Evolutionary conservation across 176 grass and related monocot genomes (phyloP), one percentile per base, ranked within the genome.

Genomic region (Saccharum officinarum): DNA sequence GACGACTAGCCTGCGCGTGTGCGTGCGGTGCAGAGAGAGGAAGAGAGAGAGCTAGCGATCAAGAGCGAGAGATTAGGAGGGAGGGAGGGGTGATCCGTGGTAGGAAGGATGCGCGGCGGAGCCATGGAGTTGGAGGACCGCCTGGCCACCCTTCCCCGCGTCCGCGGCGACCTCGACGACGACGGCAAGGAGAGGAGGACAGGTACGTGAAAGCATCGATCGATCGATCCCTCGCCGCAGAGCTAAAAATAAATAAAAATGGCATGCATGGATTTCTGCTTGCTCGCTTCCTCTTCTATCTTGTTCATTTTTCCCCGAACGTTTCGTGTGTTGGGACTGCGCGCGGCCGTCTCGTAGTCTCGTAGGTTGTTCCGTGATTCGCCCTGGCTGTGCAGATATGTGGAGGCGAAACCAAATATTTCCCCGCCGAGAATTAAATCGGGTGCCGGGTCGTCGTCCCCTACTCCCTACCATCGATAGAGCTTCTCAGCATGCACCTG

Each of bases 141-240:
- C 45, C 76, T 71, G 52, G 76, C 8, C 38, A 50, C 73, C 44
- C 83, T 85, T 59, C 82, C 82, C 25, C 77, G 71, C n/a, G 28
- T 22, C 39, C 50, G 71, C 11, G 86, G 77, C 78, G 87, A 90
- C 34, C 36, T 57, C 70, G 87, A 92, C 81, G 94, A 96, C 67
- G 91, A 96, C 78, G 94, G 94, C 77, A 83, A 42, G 77, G 82
- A 82, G 44, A 86, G 67, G 69, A 59, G 94, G 40, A 88, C 81
- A 17, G 94, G 91, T 95, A 77, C 44, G 41, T 4, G 5, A 17
- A 34, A 68, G 3, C 54, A 54, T 20, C 49, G 0, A 34, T 25
- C 10, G 4, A 2, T 7, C 6, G 3, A 37, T 38, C 66, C 7
- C 34, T 38, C 66, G 4, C 31, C 31, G 20, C 5, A 69, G 8